Evolutionary conservation across 2,329 filamentous ascomycete species (phyloP).

Genomic region (Aspergillus sp.): DNA sequence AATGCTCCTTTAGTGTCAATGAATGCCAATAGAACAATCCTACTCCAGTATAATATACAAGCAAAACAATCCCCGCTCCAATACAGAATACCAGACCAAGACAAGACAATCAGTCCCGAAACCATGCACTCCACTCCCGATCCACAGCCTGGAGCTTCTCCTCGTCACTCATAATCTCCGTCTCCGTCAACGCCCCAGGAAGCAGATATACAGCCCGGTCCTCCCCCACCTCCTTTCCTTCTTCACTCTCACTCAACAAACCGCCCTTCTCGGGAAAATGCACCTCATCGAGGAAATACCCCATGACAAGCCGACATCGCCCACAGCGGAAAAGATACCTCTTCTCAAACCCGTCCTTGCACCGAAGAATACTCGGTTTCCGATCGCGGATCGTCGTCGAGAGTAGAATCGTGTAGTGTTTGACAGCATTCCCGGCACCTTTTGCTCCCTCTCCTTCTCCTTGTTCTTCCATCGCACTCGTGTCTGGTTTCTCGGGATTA

Average conservation of each 20-base stretch:
- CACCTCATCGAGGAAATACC: slow-evolving; percentile 63
- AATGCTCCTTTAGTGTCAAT: slow-evolving; percentile 1
- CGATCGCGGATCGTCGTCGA: slow-evolving; percentile 54
- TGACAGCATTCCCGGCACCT: slow-evolving; percentile 19
- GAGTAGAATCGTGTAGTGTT: slow-evolving; percentile 56
- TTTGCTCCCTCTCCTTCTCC: slow-evolving; percentile 22
- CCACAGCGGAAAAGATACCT: slow-evolving; percentile 62
- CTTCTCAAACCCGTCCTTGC: slow-evolving; percentile 71
- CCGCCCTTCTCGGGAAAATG: slow-evolving; percentile 44
- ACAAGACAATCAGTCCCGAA: not conserved
- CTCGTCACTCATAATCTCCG: slow-evolving; percentile 56
- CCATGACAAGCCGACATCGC: slow-evolving; percentile 64
- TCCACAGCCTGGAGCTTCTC: slow-evolving; percentile 35
- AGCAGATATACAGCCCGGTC: slow-evolving; percentile 62
- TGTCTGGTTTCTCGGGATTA: not conserved
- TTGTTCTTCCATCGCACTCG: slow-evolving; percentile 20
- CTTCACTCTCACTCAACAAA: slow-evolving; percentile 6
- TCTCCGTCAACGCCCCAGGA: slow-evolving; percentile 63
- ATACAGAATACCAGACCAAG: not conserved
- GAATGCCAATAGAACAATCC: not conserved
- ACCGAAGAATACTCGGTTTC: slow-evolving; percentile 56
- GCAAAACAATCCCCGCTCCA: not conserved
- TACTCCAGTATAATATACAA: not conserved
- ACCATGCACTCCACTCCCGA: slow-evolving; percentile 43
- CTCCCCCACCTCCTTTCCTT: slow-evolving; percentile 36